Conservation (phyloP, 768 basidiomycete species). For the Amyloporia xantha region DNA sequence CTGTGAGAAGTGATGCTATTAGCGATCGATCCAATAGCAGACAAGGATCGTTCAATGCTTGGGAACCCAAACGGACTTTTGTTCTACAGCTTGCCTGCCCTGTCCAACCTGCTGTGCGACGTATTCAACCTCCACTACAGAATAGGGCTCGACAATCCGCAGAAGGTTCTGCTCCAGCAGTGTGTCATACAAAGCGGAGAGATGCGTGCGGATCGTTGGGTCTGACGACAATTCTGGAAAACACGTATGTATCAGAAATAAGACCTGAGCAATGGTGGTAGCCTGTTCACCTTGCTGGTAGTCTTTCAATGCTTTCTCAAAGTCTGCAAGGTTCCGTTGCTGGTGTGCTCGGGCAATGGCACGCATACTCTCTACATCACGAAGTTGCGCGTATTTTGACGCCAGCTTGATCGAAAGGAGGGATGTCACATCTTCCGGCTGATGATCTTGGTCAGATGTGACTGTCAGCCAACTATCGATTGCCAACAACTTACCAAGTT, state of each 20-base stretch:
- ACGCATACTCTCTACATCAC: slow-evolving; percentile 94
- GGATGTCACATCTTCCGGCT: slow-evolving; percentile 93
- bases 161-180: slow-evolving; percentile 93
- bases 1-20: slow-evolving; percentile 36
- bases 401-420: slow-evolving; percentile 85
- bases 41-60: too few relatives aligned
- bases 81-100: slow-evolving; percentile 80
- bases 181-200: slow-evolving; percentile 91
- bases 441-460: not conserved
- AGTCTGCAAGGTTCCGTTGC: slow-evolving; percentile 81
- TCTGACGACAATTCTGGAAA: slow-evolving; percentile 85
- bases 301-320: slow-evolving; percentile 80
- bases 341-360: slow-evolving; percentile 93
- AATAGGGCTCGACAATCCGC: slow-evolving; percentile 94
- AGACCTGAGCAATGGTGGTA: not conserved
- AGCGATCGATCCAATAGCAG: slow-evolving; percentile 9
- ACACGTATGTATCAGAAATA: not conserved
- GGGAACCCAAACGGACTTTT: slow-evolving; percentile 82
- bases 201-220: slow-evolving; percentile 91
- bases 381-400: slow-evolving; percentile 75
- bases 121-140: slow-evolving; percentile 82
- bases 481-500: slow-evolving; percentile 60
- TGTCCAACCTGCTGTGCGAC: slow-evolving; percentile 86
- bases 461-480: not conserved
- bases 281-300: slow-evolving; percentile 61